Evolutionary conservation across 2,329 filamentous ascomycete species (phyloP).

Genomic region (Didymella lethalis): DNA sequence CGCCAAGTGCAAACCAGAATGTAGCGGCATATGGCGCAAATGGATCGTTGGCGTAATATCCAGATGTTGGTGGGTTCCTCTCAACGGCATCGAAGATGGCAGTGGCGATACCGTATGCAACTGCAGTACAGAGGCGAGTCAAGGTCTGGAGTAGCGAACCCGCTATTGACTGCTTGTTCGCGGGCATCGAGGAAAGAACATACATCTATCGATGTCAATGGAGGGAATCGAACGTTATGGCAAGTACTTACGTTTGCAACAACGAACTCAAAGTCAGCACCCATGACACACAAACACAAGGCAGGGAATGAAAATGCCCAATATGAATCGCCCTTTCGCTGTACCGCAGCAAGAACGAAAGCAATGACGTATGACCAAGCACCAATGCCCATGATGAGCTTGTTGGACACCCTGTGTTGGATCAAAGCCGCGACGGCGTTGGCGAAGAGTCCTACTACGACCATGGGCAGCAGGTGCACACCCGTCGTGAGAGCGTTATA

Average conservation of each 20-base stretch:
- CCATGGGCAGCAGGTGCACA: constrained; percentile 70
- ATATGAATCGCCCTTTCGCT: constrained; percentile 64
- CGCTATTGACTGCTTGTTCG: constrained; percentile 69
- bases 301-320: constrained; percentile 72
- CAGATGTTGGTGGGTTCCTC: constrained; percentile 41
- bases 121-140: constrained; percentile 65
- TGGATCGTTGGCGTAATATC: constrained; percentile 54
- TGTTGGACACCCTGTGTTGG: constrained; percentile 71
- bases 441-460: constrained; percentile 67
- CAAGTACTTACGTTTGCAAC: constrained; percentile 66
- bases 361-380: constrained; percentile 55
- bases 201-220: constrained; percentile 63
- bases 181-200: constrained; percentile 70
- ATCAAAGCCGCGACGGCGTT: constrained; percentile 69
- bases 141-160: constrained; percentile 74
- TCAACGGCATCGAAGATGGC: constrained; percentile 63
- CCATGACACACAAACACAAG: constrained; percentile 67
- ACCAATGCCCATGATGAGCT: constrained; percentile 65
- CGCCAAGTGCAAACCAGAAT: constrained; percentile 60
- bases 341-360: constrained; percentile 65
- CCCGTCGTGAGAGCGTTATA: constrained; percentile 66
- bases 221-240: neutral
- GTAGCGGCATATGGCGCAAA: constrained; percentile 61
- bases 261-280: constrained; percentile 74
- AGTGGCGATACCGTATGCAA: constrained; percentile 69